A percentile compares a stretch with the other conserved stretches of the same genome.
These are phyloP conservation scores for Sugiyamaella novakii DNA, from an alignment of 1,139 yeast species.

Conservation along the genomic window DNA sequence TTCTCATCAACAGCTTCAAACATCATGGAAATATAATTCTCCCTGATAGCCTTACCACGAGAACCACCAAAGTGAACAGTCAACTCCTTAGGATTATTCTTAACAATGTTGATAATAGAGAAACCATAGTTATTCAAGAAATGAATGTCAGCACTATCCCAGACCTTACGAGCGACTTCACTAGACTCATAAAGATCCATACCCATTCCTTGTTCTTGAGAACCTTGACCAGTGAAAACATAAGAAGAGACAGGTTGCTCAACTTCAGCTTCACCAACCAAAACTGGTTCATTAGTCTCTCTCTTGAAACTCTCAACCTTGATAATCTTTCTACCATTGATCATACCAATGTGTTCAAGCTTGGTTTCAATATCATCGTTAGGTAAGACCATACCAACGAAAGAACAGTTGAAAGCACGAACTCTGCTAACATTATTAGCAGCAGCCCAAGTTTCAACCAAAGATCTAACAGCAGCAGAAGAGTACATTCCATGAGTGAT, in stretches of 20 bases:
- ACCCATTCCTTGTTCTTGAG: slow-evolving; percentile 99
- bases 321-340: slow-evolving; percentile 96
- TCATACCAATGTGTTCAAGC: slow-evolving; percentile 97
- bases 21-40: slow-evolving; percentile 94
- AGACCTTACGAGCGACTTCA: slow-evolving; percentile 88
- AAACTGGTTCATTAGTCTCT: slow-evolving; percentile 69
- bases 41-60: slow-evolving; percentile 92
- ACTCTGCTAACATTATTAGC: slow-evolving; percentile 95
- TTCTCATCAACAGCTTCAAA: slow-evolving; percentile 90
- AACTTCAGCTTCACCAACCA: slow-evolving; percentile 95
- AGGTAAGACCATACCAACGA: slow-evolving; percentile 97
- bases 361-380: slow-evolving; percentile 86
- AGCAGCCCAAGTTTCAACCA: slow-evolving; percentile 99
- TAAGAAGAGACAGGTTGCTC: slow-evolving; percentile 97
- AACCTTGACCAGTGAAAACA: slow-evolving; percentile 99
- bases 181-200: slow-evolving; percentile 95
- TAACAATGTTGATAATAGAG: slow-evolving; percentile 93
- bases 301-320: slow-evolving; percentile 87
- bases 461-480: slow-evolving; percentile 89
- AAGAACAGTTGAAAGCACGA: slow-evolving; percentile 87
- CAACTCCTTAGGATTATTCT: slow-evolving; percentile 91
- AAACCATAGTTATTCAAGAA: slow-evolving; percentile 93
- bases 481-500: slow-evolving; percentile 99
- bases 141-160: slow-evolving; percentile 97
- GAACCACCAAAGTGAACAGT: slow-evolving; percentile 98